Percentiles rank a stretch among this genome's conserved stretches.
Evolutionary conservation across 352 stramenopile genomes (phyloP).

Genomic region (Phytophthora europaea): DNA sequence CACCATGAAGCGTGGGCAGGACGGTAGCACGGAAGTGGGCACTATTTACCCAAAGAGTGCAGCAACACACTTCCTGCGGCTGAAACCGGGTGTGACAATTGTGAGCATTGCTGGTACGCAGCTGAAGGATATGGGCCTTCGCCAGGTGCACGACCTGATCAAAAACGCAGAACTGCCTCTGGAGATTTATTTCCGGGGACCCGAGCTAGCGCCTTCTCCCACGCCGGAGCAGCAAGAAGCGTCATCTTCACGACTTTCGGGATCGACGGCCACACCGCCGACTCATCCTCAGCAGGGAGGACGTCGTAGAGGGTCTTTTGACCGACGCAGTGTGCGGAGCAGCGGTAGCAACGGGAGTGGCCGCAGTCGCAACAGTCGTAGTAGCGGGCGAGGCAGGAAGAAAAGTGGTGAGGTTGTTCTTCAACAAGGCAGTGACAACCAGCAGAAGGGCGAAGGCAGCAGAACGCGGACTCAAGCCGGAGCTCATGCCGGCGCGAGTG

Average conservation of each 20-base stretch:
- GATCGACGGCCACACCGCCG: constrained; percentile 5
- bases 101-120: constrained; percentile 73
- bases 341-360: constrained; percentile 44
- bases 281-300: constrained; percentile 21
- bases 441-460: constrained; percentile 22
- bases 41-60: constrained; percentile 88
- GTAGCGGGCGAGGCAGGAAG: constrained; percentile 33
- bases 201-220: constrained; percentile 19
- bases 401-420: constrained; percentile 17
- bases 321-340: constrained; percentile 38
- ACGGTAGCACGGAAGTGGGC: constrained; percentile 75
- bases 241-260: constrained; percentile 10
- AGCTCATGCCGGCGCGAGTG: constrained; percentile 18
- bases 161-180: constrained; percentile 79
- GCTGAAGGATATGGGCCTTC: constrained; percentile 73
- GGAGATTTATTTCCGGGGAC: constrained; percentile 69
- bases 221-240: constrained; percentile 27
- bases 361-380: constrained; percentile 42
- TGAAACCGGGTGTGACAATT: constrained; percentile 77
- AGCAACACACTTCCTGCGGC: constrained; percentile 77
- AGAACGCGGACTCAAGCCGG: constrained; percentile 3
- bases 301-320: constrained; percentile 32
- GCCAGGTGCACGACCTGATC: constrained; percentile 88
- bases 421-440: constrained; percentile 23
- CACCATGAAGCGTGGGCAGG: constrained; percentile 83